Conservation (phyloP, 257 asterid species). For the Fraxinus americana region DNA sequence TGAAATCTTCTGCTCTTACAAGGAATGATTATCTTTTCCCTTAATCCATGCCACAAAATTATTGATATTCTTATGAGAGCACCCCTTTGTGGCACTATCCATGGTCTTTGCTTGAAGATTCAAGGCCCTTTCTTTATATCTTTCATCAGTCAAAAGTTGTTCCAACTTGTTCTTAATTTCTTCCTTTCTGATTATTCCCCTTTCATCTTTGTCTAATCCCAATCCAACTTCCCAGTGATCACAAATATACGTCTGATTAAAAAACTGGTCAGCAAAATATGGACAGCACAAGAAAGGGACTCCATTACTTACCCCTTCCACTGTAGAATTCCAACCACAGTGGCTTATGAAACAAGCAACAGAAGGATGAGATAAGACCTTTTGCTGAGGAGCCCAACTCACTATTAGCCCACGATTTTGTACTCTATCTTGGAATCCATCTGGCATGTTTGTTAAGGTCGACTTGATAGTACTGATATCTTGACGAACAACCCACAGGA, state of each 20-base stretch:
- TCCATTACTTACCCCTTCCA: slow-evolving; percentile 40
- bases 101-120: slow-evolving; percentile 36
- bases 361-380: slow-evolving; percentile 38
- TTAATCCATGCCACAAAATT: slow-evolving; percentile 39
- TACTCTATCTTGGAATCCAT: slow-evolving; percentile 32
- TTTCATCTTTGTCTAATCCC: slow-evolving; percentile 29
- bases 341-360: slow-evolving; percentile 43
- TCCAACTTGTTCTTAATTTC: slow-evolving; percentile 44
- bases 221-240: slow-evolving; percentile 43
- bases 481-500: slow-evolving; percentile 62
- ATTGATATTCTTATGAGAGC: slow-evolving; percentile 33
- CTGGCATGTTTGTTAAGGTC: slow-evolving; percentile 16
- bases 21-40: not conserved
- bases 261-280: slow-evolving; percentile 40
- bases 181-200: slow-evolving; percentile 29
- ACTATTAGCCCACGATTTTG: slow-evolving; percentile 27
- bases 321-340: slow-evolving; percentile 46
- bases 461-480: slow-evolving; percentile 11
- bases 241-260: slow-evolving; percentile 36
- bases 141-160: slow-evolving; percentile 26
- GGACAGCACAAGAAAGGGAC: slow-evolving; percentile 48
- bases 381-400: slow-evolving; percentile 43
- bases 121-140: slow-evolving; percentile 29
- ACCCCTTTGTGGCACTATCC: slow-evolving; percentile 32
- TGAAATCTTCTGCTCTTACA: not conserved